Percentiles rank a stretch among this genome's conserved stretches.
Conservation (phyloP, 176 grass and related monocot species). For the Zizania latifolia region DNA sequence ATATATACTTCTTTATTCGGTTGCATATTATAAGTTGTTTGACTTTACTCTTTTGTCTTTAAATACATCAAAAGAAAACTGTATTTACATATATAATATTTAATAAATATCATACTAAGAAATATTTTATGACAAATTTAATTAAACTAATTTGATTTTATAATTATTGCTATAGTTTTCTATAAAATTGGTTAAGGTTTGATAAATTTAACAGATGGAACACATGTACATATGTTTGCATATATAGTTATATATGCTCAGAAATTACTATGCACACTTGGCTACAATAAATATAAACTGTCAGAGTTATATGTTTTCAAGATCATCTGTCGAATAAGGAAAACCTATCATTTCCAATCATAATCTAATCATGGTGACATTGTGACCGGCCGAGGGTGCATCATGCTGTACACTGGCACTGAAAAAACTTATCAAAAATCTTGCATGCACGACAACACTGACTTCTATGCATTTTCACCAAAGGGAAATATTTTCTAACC, state of each 20-base stretch:
- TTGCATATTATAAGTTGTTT: too few relatives aligned
- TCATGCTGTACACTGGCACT: conserved; percentile 27
- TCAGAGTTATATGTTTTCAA: not conserved
- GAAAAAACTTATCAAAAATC: conserved; percentile 26
- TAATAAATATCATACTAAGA: too few relatives aligned
- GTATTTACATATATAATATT: too few relatives aligned
- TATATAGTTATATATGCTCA: not conserved
- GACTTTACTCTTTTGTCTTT: too few relatives aligned
- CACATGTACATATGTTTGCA: not conserved
- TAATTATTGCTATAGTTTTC: too few relatives aligned
- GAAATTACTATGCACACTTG: not conserved
- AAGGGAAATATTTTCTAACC: not conserved
- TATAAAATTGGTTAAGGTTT: too few relatives aligned
- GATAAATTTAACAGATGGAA: too few relatives aligned
- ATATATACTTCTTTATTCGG: too few relatives aligned
- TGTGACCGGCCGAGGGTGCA: conserved; percentile 22
- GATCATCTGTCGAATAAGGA: conserved; percentile 1
- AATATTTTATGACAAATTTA: too few relatives aligned
- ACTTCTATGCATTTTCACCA: not conserved
- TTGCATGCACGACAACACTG: conserved; percentile 8
- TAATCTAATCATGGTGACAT: conserved; percentile 32
- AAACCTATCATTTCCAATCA: conserved; percentile 36
- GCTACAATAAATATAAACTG: not conserved
- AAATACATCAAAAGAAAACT: too few relatives aligned
- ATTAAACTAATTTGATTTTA: too few relatives aligned